These are phyloP conservation scores for Pouteria glomerata DNA, from an alignment of 148 eudicot species.

Conservation along the genomic window DNA sequence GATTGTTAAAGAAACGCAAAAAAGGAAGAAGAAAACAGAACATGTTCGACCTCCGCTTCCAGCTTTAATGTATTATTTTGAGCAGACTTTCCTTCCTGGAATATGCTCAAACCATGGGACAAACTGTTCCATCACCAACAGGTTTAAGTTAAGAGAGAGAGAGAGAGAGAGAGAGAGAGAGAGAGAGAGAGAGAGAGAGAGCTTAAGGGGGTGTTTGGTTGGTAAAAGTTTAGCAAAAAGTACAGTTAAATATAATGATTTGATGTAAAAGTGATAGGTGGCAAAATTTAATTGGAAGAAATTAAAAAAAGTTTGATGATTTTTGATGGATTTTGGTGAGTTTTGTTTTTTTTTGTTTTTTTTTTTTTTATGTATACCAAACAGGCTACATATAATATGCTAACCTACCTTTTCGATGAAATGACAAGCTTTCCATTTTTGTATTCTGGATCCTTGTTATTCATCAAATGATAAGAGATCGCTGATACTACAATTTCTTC, in stretches of 20 bases:
- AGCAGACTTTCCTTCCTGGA: conserved; percentile 59
- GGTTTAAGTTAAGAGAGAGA: conserved; percentile 1
- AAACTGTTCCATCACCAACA: conserved; percentile 45
- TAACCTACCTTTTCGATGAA: conserved; percentile 61
- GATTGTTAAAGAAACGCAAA: conserved; percentile 1
- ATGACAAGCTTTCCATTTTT: conserved; percentile 83
- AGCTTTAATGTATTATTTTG: conserved; percentile 42
- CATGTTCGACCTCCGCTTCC: conserved; percentile 38
- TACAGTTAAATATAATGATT: too few species aligned
- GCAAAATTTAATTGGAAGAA: too few species aligned
- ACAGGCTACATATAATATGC: conserved; percentile 1
- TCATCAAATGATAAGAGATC: conserved; percentile 80
- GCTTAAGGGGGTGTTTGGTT: too few species aligned
- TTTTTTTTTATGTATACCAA: too few species aligned
- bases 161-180: too few species aligned
- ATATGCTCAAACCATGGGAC: conserved; percentile 77
- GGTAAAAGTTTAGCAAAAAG: too few species aligned
- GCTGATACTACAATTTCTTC: conserved; percentile 92
- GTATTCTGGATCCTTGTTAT: conserved; percentile 60
- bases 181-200: too few species aligned
- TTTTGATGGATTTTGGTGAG: too few species aligned
- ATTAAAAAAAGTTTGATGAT: too few species aligned
- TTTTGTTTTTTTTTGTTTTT: too few species aligned
- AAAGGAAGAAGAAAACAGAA: conserved; percentile 31
- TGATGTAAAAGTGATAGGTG: too few species aligned